These are phyloP conservation scores for Annulohypoxylon truncatum DNA, from an alignment of 2,329 filamentous ascomycete species.

Conservation along the genomic window DNA sequence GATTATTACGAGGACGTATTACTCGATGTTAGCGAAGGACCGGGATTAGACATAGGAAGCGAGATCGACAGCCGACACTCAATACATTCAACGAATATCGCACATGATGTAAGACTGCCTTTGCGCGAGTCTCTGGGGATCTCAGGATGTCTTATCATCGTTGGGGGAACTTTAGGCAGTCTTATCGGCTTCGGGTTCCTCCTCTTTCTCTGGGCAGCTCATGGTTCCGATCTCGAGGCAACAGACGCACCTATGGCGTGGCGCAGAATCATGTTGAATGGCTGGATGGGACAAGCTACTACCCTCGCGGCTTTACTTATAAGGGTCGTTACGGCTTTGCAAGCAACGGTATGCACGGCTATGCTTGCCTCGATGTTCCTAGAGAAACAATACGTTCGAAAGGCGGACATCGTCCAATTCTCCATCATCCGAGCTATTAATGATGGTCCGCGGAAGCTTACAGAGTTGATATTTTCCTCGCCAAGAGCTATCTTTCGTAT, in stretches of 20 bases:
- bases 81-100: neutral
- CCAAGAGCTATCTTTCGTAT: neutral
- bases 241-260: neutral
- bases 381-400: neutral
- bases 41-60: neutral
- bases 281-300: constrained; percentile 5
- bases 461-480: neutral
- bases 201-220: neutral
- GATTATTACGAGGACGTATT: neutral
- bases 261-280: neutral
- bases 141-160: neutral
- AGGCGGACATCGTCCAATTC: neutral
- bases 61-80: neutral
- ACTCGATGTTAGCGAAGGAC: neutral
- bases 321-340: neutral
- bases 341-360: constrained; percentile 10
- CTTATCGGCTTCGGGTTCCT: neutral
- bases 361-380: constrained; percentile 2
- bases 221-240: neutral
- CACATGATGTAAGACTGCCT: neutral
- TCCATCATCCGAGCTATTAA: neutral
- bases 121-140: neutral
- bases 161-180: neutral
- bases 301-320: neutral
- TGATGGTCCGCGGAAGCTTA: neutral